Base-by-base conservation (phyloP, 2,329 filamentous ascomycete genomes). In the Colletotrichum kahawae region DNA sequence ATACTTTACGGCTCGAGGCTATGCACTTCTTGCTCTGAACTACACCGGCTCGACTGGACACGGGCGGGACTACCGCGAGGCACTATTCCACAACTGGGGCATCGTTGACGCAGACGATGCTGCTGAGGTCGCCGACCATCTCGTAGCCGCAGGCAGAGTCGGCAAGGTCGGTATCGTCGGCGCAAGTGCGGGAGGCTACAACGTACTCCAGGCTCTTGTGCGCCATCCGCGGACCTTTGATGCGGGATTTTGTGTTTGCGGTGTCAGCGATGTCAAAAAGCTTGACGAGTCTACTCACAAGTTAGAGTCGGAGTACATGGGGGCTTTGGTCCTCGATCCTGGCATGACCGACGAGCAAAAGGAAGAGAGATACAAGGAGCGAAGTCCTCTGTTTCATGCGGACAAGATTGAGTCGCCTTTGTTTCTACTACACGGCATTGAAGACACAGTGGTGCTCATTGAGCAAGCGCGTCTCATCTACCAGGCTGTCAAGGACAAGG, bases 361-460 rank as follows among this genome's bases (percentile, higher is more conserved):
- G 71, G 81, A 85, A 14, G 79, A 78, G 16, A 82, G 88, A 5
- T 87, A 86, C 56, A 80, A 79, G 5, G 86, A 88, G 57, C 82
- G 89, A 14, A 90, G 89, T 70, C 88, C 90, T 0, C 80, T 89
- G 16, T 85, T 84, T 60, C 84, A 88, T 67, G 88, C 86, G 0
- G 82, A 85, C n/a, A 83, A 84, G 67, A 89, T 91, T 69, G 82
- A 81, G 51, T 82, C 87, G 3, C 89, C 90, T 1, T 78, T 93
- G 27, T 80, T 92, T 43, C 81, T 93, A n/a, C 77, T 93, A 7
- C 89, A 92, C 27, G 91, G 91, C 0, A 85, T 84, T 3, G 82
- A 82, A 5, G 92, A 93, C 77, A 87, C 87, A 54, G 87, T 93
- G 2, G 91, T 92, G 18, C 91, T 91, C 0, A 80, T 89, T n/a